phyloP scores from a whole-genome alignment of 2,329 filamentous ascomycete genomes.

The Paecilomyces variotii region DNA sequence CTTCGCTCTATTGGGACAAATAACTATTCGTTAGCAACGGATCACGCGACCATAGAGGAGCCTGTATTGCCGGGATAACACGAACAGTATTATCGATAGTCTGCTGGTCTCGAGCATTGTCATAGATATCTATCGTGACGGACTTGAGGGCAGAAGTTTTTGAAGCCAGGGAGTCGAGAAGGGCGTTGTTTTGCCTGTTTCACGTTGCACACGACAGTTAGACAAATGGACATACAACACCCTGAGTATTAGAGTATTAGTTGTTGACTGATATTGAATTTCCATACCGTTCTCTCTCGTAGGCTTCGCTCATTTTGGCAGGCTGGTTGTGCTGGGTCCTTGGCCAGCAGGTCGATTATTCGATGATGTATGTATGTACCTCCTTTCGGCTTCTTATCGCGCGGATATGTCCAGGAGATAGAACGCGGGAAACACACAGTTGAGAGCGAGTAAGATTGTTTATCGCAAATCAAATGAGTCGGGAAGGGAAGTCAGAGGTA shows the following conservation, averaged over 20 bases:
- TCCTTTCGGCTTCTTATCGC: neutral
- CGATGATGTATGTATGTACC: neutral
- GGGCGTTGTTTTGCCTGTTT: conserved; percentile 79
- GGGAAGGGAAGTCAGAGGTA: neutral
- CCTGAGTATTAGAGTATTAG: conserved; percentile 4
- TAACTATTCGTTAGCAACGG: neutral
- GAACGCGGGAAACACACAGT: neutral
- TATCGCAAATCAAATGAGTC: no score
- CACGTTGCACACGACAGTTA: conserved; percentile 3
- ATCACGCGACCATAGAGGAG: neutral
- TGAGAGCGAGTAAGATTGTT: no score
- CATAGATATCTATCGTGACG: conserved; percentile 96
- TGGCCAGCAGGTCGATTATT: neutral
- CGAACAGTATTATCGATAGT: conserved; percentile 80
- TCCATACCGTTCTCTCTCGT: conserved; percentile 62
- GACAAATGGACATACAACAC: neutral
- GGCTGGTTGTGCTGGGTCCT: neutral
- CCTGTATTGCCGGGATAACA: conserved; percentile 9
- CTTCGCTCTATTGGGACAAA: conserved; percentile 59
- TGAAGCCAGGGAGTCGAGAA: conserved; percentile 78
- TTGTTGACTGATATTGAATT: neutral
- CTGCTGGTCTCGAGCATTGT: conserved; percentile 81
- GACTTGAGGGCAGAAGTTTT: conserved; percentile 89
- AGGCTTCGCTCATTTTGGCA: conserved; percentile 61
- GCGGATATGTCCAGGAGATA: neutral